Evolutionary conservation across 306 rosid genomes (phyloP), one percentile per base, ranked within the genome.

Genomic region (Ziziphus jujuba): DNA sequence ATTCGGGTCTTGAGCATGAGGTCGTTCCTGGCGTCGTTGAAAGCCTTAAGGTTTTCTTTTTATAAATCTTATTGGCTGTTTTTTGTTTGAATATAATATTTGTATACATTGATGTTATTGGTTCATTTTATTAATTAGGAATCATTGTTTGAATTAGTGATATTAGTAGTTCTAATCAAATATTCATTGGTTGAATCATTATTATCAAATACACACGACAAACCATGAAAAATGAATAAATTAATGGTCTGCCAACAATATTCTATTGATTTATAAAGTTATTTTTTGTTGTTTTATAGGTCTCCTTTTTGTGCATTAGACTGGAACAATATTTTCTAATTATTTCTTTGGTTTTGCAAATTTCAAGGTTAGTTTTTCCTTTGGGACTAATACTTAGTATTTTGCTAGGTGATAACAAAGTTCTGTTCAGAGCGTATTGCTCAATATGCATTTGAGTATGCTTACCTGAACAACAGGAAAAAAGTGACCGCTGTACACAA

Each of bases 401-500:
- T 72, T 80, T 70, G 80, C 75, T 73, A 91, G 97, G 97, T 86
- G 79, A 88, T 91, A 65, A 88, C 96, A 60, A 91, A 91, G 92
- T 91, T 91, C 80, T 88, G 97, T 77, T 91, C 96, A 0, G 92
- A 88, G 82, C 85, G 92, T 61, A 86, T 91, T 69, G 96, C 95
- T 17, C 81, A 80, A 66, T 91, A 91, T 74, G 97, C 97, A 11
- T 91, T 91, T 47, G 92, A 91, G 97, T 88, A 79, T 69, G 89
- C 97, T 66, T 91, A 91, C 83, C 82, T 91, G 9, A 91, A 91
- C 77, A 88, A 88, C 78, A 88, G 96, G 81, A 91, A 84, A 92
- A 91, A 82, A 77, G 97, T 91, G 79, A 91, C 97, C 31, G 97
- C 97, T 24, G 97, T 91, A 79, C 97, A 91, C 89, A 91, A 91